phyloP scores from a whole-genome alignment of 1,284 basidiomycete genomes.

The Cystobasidium pallidum region DNA sequence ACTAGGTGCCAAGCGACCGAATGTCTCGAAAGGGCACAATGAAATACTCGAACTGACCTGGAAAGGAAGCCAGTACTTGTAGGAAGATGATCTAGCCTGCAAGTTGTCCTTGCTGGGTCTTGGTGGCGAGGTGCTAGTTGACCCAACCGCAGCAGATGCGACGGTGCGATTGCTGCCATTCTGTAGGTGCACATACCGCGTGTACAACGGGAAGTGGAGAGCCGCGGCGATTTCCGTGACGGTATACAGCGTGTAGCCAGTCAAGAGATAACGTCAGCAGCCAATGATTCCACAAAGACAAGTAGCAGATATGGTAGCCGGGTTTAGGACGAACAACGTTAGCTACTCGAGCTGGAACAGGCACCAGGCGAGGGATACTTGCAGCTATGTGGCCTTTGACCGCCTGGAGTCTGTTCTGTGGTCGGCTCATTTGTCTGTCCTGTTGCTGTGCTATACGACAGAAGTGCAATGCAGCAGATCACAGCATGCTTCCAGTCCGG shows the following conservation, averaged over 20 bases:
- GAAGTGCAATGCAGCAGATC: too few relatives aligned
- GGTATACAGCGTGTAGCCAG: neutral
- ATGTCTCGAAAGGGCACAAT: neutral
- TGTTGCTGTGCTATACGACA: neutral
- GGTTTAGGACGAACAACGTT: neutral
- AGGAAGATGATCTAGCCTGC: constrained; percentile 20
- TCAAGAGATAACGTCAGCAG: neutral
- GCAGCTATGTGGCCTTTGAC: neutral
- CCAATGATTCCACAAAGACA: neutral
- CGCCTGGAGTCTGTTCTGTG: neutral
- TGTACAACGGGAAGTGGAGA: neutral
- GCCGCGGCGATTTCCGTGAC: too few relatives aligned
- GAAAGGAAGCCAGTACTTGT: constrained; percentile 41
- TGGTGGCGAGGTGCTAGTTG: neutral
- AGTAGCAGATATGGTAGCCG: neutral
- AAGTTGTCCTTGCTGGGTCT: neutral
- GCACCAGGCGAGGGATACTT: neutral
- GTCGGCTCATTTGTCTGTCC: neutral
- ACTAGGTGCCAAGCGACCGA: neutral
- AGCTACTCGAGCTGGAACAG: neutral
- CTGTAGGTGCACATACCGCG: neutral
- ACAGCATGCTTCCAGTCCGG: too few relatives aligned
- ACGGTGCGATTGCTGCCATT: neutral
- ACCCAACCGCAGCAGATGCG: neutral
- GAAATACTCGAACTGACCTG: constrained; percentile 9